These are phyloP conservation scores for Chlamydomonas reinhardtii DNA, from an alignment of 163 green algal genomes.

Conservation along the genomic window DNA sequence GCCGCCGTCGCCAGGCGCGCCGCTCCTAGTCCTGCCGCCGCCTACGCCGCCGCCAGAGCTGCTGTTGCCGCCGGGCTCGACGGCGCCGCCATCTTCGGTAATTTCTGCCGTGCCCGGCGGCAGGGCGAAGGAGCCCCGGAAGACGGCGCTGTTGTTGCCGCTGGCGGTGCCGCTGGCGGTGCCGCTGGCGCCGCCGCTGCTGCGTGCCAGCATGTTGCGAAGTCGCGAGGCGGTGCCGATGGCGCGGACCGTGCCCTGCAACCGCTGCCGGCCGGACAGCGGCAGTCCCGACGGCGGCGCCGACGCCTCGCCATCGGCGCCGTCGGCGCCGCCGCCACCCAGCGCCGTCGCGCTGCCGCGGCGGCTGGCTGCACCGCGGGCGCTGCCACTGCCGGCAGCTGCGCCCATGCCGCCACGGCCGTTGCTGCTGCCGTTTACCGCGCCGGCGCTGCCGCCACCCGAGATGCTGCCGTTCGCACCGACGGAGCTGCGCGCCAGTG, in stretches of 20 bases:
- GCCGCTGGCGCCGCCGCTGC: not conserved
- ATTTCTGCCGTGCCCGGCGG: too few species aligned
- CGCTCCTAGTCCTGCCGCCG: too few species aligned
- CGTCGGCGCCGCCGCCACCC: not conserved
- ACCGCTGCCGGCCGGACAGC: too few species aligned
- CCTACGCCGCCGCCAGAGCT: too few species aligned
- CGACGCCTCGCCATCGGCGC: not conserved
- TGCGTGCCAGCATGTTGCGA: not conserved
- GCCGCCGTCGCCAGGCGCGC: too few species aligned
- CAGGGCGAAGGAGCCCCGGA: too few species aligned
- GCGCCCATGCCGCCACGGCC: too few species aligned
- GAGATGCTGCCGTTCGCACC: too few species aligned
- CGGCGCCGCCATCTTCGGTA: not conserved
- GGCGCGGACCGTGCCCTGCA: not conserved
- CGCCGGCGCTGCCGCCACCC: too few species aligned
- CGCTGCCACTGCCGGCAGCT: not conserved
- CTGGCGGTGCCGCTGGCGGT: not conserved
- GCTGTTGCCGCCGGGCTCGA: not conserved
- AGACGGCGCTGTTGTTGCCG: not conserved
- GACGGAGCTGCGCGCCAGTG: too few species aligned
- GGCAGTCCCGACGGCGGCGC: too few species aligned
- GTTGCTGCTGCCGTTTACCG: not conserved
- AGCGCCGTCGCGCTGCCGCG: not conserved
- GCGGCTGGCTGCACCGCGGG: too few species aligned
- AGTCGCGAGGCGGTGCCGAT: not conserved